A percentile compares a stretch with the other conserved stretches of the same genome.
Evolutionary conservation across 2,329 filamentous ascomycete genomes (phyloP).

Genomic region (Myriosclerotinia curreyana): DNA sequence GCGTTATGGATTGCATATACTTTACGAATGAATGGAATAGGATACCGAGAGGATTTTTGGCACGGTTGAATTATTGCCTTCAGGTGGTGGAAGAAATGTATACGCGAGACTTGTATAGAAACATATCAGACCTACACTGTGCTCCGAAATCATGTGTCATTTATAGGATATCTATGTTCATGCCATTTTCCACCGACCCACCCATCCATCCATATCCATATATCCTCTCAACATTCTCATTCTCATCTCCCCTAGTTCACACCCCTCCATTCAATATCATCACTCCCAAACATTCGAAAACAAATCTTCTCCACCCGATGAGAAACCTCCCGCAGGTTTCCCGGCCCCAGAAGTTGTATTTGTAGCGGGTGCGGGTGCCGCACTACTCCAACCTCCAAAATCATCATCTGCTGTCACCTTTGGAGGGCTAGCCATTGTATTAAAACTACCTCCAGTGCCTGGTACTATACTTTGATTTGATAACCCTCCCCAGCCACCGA

Average conservation of each 20-base stretch:
- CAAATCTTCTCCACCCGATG: slow-evolving; percentile 68
- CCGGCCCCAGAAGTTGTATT: slow-evolving; percentile 56
- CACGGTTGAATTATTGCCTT: not conserved
- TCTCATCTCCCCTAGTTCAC: not conserved
- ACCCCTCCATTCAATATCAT: slow-evolving; percentile 27
- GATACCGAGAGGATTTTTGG: not conserved
- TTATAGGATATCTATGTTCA: slow-evolving; percentile 23
- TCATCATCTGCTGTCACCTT: slow-evolving; percentile 87
- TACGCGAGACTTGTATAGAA: slow-evolving; percentile 12
- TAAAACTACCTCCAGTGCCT: slow-evolving; percentile 62
- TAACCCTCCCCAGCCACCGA: slow-evolving; percentile 52
- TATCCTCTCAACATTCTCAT: not conserved
- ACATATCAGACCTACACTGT: not conserved
- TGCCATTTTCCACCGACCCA: slow-evolving; percentile 12
- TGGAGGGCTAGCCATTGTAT: slow-evolving; percentile 46
- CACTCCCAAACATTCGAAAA: slow-evolving; percentile 96
- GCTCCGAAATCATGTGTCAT: slow-evolving; percentile 5
- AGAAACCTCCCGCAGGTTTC: slow-evolving; percentile 16
- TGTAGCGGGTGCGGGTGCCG: slow-evolving; percentile 56
- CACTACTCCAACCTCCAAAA: slow-evolving; percentile 91
- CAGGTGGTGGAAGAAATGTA: not conserved
- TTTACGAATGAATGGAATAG: not conserved
- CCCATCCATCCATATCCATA: slow-evolving; percentile 6
- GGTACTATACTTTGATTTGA: slow-evolving; percentile 59
- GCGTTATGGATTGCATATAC: slow-evolving; percentile 30